phyloP scores from a whole-genome alignment of 83 land plant species.

The Isoetes engelmannii region DNA sequence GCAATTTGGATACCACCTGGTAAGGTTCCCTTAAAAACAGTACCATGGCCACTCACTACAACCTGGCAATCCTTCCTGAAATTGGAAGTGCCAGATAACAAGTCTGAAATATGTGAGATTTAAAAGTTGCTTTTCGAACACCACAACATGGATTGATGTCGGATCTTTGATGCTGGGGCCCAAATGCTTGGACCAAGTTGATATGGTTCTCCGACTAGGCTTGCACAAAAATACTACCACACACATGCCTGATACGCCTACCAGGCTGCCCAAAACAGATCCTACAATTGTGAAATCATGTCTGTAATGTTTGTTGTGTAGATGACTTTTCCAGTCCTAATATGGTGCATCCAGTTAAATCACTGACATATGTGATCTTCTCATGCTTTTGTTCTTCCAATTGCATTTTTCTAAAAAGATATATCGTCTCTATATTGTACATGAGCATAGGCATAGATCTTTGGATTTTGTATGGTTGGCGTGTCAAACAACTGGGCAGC shows the following conservation, averaged over 20 bases:
- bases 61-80: too few relatives aligned
- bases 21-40: too few relatives aligned
- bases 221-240: background rate
- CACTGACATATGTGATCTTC: too few relatives aligned
- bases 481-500: slow-evolving; percentile 24
- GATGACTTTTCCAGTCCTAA: slow-evolving; percentile 40
- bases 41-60: too few relatives aligned
- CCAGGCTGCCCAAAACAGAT: background rate
- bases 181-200: slow-evolving; percentile 66
- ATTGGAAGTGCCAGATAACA: slow-evolving; percentile 60
- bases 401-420: too few relatives aligned
- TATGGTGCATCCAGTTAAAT: slow-evolving; percentile 31
- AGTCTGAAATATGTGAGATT: slow-evolving; percentile 77
- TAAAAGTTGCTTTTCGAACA: slow-evolving; percentile 90
- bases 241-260: background rate
- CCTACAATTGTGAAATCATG: background rate
- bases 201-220: background rate
- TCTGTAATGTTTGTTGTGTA: background rate
- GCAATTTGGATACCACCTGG: too few relatives aligned
- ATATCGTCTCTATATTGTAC: slow-evolving; percentile 2
- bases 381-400: too few relatives aligned
- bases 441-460: slow-evolving; percentile 34
- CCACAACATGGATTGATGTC: slow-evolving; percentile 69
- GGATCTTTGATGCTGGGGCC: slow-evolving; percentile 45
- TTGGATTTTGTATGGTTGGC: slow-evolving; percentile 59